A percentile compares a stretch with the other conserved stretches of the same genome.
phyloP scores from a whole-genome alignment of 1,139 yeast species.

The Geotrichum australiense region DNA sequence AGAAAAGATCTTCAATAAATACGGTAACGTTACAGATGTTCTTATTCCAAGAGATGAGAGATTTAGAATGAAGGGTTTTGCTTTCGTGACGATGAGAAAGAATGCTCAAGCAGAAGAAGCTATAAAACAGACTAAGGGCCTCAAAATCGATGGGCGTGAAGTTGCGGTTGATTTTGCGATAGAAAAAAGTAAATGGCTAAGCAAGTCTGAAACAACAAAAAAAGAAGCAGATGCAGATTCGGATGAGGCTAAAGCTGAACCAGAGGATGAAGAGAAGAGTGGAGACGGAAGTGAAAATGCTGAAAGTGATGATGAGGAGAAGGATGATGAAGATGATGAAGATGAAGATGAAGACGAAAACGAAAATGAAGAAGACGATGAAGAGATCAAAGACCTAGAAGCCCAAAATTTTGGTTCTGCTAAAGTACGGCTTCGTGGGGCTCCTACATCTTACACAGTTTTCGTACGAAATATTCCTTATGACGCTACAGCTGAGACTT shows the following conservation, averaged over 20 bases:
- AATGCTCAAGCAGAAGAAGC: constrained; percentile 74
- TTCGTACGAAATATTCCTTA: constrained; percentile 93
- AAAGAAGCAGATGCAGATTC: constrained; percentile 37
- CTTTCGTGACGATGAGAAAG: constrained; percentile 85
- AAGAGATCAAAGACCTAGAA: constrained; percentile 28
- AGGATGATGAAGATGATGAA: constrained; percentile 29
- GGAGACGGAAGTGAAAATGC: constrained; percentile 30
- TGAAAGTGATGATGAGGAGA: constrained; percentile 25
- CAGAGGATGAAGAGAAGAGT: constrained; percentile 10
- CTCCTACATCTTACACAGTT: constrained; percentile 35
- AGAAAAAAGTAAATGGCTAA: constrained; percentile 77
- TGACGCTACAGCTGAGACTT: constrained; percentile 77
- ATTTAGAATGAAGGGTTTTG: constrained; percentile 92
- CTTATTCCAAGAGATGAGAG: constrained; percentile 82
- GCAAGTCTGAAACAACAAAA: constrained; percentile 36
- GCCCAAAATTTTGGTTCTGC: constrained; percentile 24
- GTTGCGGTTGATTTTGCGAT: constrained; percentile 94
- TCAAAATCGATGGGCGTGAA: constrained; percentile 82
- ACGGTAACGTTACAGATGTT: constrained; percentile 85
- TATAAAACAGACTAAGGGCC: constrained; percentile 60
- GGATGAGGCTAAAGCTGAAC: constrained; percentile 25
- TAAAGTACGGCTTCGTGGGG: constrained; percentile 8
- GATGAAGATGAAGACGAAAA: constrained; percentile 28
- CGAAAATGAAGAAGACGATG: constrained; percentile 27
- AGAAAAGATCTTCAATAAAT: constrained; percentile 62